Evolutionary conservation across 1,284 basidiomycete species (phyloP).

Genomic region (Athelia sp.): DNA sequence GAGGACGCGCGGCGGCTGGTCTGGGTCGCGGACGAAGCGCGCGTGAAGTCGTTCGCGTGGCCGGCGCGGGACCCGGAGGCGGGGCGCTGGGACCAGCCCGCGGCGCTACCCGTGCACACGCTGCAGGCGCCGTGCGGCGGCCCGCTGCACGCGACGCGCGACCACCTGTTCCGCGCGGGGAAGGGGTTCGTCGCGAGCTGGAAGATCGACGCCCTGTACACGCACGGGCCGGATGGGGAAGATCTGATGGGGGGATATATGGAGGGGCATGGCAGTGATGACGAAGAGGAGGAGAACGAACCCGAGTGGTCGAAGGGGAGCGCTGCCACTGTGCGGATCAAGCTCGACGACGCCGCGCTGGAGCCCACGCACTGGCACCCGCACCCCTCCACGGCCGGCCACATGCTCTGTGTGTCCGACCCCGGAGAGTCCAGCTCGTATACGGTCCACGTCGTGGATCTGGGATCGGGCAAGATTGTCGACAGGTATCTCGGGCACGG

Average conservation of each 20-base stretch:
- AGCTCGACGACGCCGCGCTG: conserved; percentile 16
- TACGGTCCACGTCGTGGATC: conserved; percentile 24
- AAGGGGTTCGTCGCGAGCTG: conserved; percentile 25
- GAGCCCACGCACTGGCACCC: conserved; percentile 22
- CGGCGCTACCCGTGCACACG: conserved; percentile 24
- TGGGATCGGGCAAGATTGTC: conserved; percentile 24
- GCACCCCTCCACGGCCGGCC: conserved; percentile 18
- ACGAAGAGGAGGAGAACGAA: conserved; percentile 23
- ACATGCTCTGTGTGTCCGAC: conserved; percentile 23
- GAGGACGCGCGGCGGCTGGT: conserved; percentile 23
- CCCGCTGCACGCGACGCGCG: conserved; percentile 21
- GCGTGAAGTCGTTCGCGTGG: conserved; percentile 27
- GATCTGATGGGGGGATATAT: conserved; percentile 24
- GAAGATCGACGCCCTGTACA: conserved; percentile 26
- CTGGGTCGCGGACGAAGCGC: conserved; percentile 20
- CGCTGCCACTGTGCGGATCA: conserved; percentile 15
- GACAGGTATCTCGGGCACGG: conserved; percentile 34
- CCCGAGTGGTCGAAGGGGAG: conserved; percentile 31
- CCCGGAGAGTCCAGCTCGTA: conserved; percentile 11
- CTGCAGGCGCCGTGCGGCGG: conserved; percentile 22
- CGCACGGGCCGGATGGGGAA: conserved; percentile 21
- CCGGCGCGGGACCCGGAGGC: conserved; percentile 4
- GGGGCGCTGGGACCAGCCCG: no score
- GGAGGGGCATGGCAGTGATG: conserved; percentile 13
- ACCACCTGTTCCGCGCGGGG: conserved; percentile 25